Conservation (phyloP, 192 early-diverging fungal genomes). For the Linnemannia zychae region DNA sequence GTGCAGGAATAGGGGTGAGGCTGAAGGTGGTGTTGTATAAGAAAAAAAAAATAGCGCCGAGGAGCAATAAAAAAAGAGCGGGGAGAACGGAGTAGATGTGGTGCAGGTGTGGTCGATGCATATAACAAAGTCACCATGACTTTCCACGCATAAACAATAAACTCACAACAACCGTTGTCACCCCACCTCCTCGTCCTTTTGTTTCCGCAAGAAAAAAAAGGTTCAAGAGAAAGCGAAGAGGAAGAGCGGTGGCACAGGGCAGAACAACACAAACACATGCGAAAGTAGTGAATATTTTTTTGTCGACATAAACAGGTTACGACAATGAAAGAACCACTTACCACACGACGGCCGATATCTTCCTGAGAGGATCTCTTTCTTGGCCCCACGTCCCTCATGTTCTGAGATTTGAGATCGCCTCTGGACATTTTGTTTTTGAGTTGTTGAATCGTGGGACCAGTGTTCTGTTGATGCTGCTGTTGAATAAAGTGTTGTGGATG, state of each 20-base stretch:
- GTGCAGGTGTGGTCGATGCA: not conserved
- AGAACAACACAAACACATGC: not conserved
- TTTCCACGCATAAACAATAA: not conserved
- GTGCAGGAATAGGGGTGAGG: not conserved
- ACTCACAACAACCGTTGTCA: not conserved
- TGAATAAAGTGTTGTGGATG: constrained; percentile 12
- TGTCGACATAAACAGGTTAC: not conserved
- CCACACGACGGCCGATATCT: constrained; percentile 39
- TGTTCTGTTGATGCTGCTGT: constrained; percentile 19
- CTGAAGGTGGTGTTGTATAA: not conserved
- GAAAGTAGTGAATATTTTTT: not conserved
- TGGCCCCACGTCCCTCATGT: not conserved
- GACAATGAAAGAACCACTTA: constrained; percentile 11
- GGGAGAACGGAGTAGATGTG: not conserved
- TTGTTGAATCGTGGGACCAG: constrained; percentile 30
- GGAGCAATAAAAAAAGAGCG: not conserved
- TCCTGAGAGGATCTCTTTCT: constrained; percentile 31
- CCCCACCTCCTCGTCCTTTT: not conserved
- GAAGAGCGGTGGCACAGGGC: not conserved
- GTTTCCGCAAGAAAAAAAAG: not conserved
- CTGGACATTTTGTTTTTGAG: constrained; percentile 41
- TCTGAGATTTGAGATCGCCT: constrained; percentile 27
- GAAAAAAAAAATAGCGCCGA: not conserved
- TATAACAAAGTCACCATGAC: not conserved
- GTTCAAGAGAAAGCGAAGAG: not conserved